Conservation (phyloP, 225 moss, liverwort and hornwort species). For the Lunularia cruciata region DNA sequence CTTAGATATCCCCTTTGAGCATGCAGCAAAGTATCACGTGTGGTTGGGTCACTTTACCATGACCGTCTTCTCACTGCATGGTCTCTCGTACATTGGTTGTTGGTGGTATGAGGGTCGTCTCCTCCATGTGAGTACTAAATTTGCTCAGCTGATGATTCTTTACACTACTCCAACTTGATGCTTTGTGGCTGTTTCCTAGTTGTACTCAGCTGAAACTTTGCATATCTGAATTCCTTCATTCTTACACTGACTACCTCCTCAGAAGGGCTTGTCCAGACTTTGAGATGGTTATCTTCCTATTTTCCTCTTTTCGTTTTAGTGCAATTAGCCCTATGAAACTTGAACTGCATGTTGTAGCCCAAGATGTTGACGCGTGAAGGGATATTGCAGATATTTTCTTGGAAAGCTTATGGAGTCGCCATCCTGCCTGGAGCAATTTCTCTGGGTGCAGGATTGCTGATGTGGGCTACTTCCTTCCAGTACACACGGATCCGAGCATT, state of each 20-base stretch:
- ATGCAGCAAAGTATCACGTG: slow-evolving; percentile 83
- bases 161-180: background rate
- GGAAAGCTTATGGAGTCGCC: slow-evolving; percentile 53
- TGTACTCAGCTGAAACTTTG: background rate
- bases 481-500: slow-evolving; percentile 61
- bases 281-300: background rate
- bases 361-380: background rate
- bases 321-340: too few species aligned
- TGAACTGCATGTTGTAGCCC: background rate
- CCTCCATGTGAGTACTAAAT: slow-evolving; percentile 45
- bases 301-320: background rate
- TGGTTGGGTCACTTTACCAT: slow-evolving; percentile 91
- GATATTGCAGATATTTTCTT: slow-evolving; percentile 57
- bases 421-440: slow-evolving; percentile 76
- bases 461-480: slow-evolving; percentile 75
- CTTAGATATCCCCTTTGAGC: slow-evolving; percentile 85
- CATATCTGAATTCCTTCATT: background rate
- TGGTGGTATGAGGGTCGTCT: slow-evolving; percentile 62
- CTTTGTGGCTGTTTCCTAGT: background rate
- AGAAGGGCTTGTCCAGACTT: too few species aligned
- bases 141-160: background rate
- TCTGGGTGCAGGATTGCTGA: slow-evolving; percentile 57
- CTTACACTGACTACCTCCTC: background rate
- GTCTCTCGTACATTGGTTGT: slow-evolving; percentile 48
- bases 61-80: slow-evolving; percentile 71